Conservation (phyloP, 495 filamentous ascomycete genomes). For the Penicillium ochrochloron region DNA sequence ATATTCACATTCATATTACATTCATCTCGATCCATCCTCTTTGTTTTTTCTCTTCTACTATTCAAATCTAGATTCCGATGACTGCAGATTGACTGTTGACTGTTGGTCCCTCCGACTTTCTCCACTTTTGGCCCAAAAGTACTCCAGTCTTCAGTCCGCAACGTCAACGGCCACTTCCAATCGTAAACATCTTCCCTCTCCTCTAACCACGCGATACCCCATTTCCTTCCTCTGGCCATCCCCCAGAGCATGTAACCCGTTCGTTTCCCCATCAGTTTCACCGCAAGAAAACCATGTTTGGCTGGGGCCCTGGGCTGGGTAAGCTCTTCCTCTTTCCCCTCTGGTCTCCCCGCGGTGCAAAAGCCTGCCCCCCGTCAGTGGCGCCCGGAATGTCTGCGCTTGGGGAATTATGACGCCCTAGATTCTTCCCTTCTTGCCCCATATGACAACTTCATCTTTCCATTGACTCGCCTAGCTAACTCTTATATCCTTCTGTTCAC, state of each 20-base stretch:
- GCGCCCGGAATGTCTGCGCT: constrained; percentile 15
- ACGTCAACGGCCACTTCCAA: neutral
- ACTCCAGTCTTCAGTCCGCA: neutral
- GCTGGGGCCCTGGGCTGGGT: constrained; percentile 45
- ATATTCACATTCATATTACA: neutral
- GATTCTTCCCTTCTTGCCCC: neutral
- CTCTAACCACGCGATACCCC: neutral
- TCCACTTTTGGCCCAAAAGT: constrained; percentile 1
- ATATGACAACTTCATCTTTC: neutral
- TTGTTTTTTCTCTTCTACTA: neutral
- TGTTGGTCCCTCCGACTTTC: neutral
- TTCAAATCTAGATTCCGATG: neutral
- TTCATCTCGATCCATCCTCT: neutral
- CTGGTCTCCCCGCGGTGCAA: neutral
- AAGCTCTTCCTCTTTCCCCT: constrained; percentile 20
- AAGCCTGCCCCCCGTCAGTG: constrained; percentile 14
- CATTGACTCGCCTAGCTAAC: neutral
- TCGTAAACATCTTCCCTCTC: neutral
- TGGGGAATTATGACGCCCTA: neutral
- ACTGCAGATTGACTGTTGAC: neutral
- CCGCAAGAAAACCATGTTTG: constrained; percentile 39
- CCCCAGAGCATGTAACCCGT: constrained; percentile 25
- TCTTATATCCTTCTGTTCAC: neutral
- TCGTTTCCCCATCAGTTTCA: neutral
- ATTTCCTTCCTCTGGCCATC: constrained; percentile 11